A percentile compares a stretch with the other conserved stretches of the same genome.
phyloP scores from a whole-genome alignment of 352 stramenopile genomes.

The Phytopythium montanum region DNA sequence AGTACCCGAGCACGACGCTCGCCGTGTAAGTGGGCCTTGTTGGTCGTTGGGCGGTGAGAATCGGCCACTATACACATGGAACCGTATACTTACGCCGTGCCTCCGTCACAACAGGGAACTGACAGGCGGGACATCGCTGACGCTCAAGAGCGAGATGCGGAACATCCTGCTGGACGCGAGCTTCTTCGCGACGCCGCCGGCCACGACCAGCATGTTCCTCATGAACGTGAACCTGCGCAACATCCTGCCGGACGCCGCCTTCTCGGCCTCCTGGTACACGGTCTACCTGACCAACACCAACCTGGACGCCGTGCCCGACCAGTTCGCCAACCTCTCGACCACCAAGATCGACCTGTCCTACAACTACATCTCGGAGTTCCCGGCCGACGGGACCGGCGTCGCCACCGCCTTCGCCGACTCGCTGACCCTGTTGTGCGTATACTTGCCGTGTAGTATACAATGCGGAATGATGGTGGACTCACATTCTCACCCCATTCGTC shows the following conservation, averaged over 20 bases:
- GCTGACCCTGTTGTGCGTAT: constrained; percentile 22
- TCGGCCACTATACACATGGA: too few species aligned
- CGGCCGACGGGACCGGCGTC: constrained; percentile 25
- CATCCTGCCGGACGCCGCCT: constrained; percentile 25
- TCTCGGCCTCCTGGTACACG: constrained; percentile 21
- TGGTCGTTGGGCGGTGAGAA: constrained; percentile 8
- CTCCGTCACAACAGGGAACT: constrained; percentile 17
- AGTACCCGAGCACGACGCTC: constrained; percentile 21
- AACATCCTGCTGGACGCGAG: constrained; percentile 42
- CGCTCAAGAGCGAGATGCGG: constrained; percentile 35
- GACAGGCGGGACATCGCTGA: constrained; percentile 21
- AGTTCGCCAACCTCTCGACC: constrained; percentile 28
- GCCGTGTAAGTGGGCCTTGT: constrained; percentile 35
- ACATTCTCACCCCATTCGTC: neutral
- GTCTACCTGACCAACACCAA: constrained; percentile 49
- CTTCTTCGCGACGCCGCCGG: constrained; percentile 46
- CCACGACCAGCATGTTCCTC: constrained; percentile 31
- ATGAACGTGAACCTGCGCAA: constrained; percentile 31
- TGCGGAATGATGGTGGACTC: too few species aligned
- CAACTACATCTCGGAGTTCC: constrained; percentile 49
- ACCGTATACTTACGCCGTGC: too few species aligned
- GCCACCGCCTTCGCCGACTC: constrained; percentile 22
- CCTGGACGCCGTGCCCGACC: constrained; percentile 32
- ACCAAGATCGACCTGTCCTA: constrained; percentile 35
- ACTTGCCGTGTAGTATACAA: too few species aligned